Evolutionary conservation across 1,284 basidiomycete species (phyloP).

Genomic region (Rhodofomes roseus): DNA sequence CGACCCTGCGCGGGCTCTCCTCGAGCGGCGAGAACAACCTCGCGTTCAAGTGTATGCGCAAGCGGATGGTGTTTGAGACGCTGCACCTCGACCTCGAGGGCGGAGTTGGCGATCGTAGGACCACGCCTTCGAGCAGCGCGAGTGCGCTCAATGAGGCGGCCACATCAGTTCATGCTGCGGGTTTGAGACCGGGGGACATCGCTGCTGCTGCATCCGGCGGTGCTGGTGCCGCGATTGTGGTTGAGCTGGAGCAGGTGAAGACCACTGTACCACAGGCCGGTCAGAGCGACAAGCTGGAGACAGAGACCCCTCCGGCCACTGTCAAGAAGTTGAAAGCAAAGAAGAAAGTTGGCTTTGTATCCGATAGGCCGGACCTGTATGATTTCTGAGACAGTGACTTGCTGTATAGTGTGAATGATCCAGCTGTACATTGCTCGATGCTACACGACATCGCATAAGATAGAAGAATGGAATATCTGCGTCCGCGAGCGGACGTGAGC

Average conservation of each 20-base stretch:
- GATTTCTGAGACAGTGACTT: conserved; percentile 38
- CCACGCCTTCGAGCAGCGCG: conserved; percentile 43
- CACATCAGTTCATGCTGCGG: conserved; percentile 7
- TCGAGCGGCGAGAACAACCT: conserved; percentile 85
- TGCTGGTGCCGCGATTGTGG: conserved; percentile 22
- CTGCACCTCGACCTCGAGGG: conserved; percentile 92
- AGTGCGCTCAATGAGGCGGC: conserved; percentile 21
- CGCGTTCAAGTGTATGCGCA: conserved; percentile 90
- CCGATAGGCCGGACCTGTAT: conserved; percentile 63
- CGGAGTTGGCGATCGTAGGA: conserved; percentile 83
- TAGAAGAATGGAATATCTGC: background rate
- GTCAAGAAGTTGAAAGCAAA: conserved; percentile 46
- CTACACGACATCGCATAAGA: background rate
- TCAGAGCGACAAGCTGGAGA: background rate
- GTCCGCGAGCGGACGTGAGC: background rate
- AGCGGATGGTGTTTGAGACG: conserved; percentile 86
- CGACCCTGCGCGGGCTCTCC: conserved; percentile 69
- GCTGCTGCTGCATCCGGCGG: background rate
- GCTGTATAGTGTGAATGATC: background rate
- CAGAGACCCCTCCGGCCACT: conserved; percentile 2
- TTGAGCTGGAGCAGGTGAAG: conserved; percentile 22
- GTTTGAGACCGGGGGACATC: background rate
- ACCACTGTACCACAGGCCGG: conserved; percentile 4
- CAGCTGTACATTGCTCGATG: background rate
- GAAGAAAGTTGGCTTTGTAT: conserved; percentile 69